Conservation (phyloP, 768 basidiomycete species). For the Strobilomyces echinocephalus region DNA sequence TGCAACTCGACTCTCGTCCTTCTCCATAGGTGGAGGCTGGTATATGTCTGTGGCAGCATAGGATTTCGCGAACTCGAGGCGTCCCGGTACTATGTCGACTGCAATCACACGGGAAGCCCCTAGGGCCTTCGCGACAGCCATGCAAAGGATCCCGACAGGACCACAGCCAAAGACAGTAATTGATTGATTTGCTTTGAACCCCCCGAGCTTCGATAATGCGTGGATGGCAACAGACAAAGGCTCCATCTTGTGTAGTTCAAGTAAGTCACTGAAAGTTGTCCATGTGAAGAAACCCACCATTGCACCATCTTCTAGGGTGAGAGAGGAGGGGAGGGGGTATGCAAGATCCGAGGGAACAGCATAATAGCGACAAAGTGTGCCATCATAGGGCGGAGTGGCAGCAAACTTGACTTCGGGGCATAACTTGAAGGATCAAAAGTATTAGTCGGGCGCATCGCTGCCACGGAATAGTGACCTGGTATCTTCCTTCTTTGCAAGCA, state of each 20-base stretch:
- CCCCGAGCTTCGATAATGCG: conserved; percentile 73
- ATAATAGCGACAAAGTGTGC: conserved; percentile 86
- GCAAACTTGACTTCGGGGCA: conserved; percentile 86
- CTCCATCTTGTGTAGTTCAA: conserved; percentile 60
- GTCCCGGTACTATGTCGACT: conserved; percentile 69
- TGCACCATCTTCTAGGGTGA: conserved; percentile 90
- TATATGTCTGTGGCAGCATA: conserved; percentile 82
- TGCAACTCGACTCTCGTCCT: conserved; percentile 61
- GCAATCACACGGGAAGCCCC: conserved; percentile 83
- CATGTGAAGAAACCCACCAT: conserved; percentile 52
- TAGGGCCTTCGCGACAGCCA: conserved; percentile 94
- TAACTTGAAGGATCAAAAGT: conserved; percentile 42
- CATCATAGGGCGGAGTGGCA: conserved; percentile 91
- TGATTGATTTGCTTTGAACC: conserved; percentile 66
- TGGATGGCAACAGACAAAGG: conserved; percentile 92
- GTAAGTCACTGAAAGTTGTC: background rate
- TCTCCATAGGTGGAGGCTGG: conserved; percentile 53
- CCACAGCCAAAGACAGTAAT: conserved; percentile 87
- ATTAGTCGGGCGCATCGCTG: background rate
- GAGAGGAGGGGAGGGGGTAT: conserved; percentile 75
- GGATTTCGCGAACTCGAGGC: conserved; percentile 80
- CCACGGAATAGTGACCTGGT: conserved; percentile 51
- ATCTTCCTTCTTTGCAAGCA: conserved; percentile 78
- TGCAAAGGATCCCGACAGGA: conserved; percentile 82
- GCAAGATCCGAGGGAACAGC: conserved; percentile 80